phyloP scores from a whole-genome alignment of 768 basidiomycete genomes.

The Podaxis rugospora region DNA sequence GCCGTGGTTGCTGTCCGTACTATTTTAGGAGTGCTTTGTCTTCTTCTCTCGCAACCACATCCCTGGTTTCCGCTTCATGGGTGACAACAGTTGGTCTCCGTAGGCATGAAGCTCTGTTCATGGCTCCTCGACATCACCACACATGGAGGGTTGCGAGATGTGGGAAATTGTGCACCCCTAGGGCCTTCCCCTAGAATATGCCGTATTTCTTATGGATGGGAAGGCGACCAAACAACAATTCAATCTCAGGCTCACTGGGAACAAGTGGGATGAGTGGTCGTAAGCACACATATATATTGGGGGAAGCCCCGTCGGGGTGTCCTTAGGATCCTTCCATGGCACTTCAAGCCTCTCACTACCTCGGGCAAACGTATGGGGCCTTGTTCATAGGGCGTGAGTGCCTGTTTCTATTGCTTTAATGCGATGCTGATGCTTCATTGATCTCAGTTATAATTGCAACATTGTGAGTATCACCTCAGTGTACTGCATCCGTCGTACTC shows the following conservation, averaged over 20 bases:
- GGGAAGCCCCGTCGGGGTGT: not conserved
- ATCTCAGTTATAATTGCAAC: not conserved
- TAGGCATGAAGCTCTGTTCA: too few species aligned
- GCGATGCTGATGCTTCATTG: not conserved
- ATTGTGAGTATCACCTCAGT: not conserved
- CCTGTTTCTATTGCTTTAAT: not conserved
- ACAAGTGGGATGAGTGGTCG: not conserved
- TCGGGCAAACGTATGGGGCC: constrained; percentile 17
- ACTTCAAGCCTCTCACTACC: not conserved
- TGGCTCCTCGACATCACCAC: too few species aligned
- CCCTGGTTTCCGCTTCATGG: too few species aligned
- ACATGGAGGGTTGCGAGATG: too few species aligned
- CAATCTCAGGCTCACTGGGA: not conserved
- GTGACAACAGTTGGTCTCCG: too few species aligned
- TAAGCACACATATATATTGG: not conserved
- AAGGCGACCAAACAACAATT: not conserved
- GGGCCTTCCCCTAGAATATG: too few species aligned
- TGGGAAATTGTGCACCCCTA: too few species aligned
- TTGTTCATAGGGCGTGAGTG: constrained; percentile 18
- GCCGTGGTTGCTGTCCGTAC: too few species aligned
- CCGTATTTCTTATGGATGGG: too few species aligned
- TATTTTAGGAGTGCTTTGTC: too few species aligned
- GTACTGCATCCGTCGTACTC: not conserved
- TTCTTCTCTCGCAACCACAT: too few species aligned
- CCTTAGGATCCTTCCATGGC: not conserved